phyloP scores from a whole-genome alignment of 495 filamentous ascomycete genomes.

The Hypomontagnella submonticulosa region DNA sequence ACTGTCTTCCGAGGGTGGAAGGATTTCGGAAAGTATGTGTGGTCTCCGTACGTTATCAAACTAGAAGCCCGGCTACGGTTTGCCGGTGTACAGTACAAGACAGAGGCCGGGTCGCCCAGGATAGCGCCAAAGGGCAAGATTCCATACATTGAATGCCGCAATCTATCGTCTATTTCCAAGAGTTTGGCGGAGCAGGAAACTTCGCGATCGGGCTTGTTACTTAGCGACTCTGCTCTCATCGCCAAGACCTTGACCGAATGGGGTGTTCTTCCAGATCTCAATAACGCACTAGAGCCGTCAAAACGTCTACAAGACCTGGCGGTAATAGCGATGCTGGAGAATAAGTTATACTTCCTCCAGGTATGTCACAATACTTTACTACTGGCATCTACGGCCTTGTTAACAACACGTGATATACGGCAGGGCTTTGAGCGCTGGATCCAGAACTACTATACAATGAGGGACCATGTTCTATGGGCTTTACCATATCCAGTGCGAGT shows the following conservation, averaged over 20 bases:
- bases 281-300: constrained; percentile 49
- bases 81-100: constrained; percentile 58
- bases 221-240: constrained; percentile 67
- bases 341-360: constrained; percentile 65
- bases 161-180: constrained; percentile 2
- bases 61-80: constrained; percentile 72
- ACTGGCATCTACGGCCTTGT: neutral
- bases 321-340: constrained; percentile 66
- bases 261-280: constrained; percentile 60
- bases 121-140: constrained; percentile 68
- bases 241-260: constrained; percentile 54
- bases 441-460: constrained; percentile 71
- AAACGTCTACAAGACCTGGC: constrained; percentile 62
- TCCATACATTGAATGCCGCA: constrained; percentile 61
- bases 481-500: constrained; percentile 64
- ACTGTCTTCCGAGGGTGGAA: constrained; percentile 67
- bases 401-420: neutral
- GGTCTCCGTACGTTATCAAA: constrained; percentile 75
- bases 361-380: constrained; percentile 28
- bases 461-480: constrained; percentile 58
- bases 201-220: constrained; percentile 7
- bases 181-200: constrained; percentile 13
- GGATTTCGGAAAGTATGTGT: constrained; percentile 55
- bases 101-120: constrained; percentile 54
- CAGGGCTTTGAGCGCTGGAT: constrained; percentile 64